Base-by-base conservation (phyloP, 805 yeast species). In the Myxozyma melibiosi region DNA sequence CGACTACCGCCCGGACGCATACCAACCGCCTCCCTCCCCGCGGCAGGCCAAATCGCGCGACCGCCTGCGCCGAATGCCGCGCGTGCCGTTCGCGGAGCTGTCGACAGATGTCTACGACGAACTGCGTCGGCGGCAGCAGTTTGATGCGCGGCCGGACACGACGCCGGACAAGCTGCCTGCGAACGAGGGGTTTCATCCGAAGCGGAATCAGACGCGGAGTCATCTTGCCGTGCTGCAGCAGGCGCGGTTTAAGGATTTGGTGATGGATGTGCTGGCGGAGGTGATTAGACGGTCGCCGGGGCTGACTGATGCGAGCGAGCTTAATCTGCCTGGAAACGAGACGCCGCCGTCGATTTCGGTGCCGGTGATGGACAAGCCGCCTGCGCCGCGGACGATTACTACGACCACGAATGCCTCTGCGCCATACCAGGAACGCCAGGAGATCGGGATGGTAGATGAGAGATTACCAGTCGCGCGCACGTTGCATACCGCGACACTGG, bases 21-120 rank as follows among this genome's bases (percentile, higher is more conserved):
- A 38, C 24, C 41, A 24, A 18, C 51, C 52, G 35, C 55, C 54
- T 25, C 51, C 57, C 7, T 53, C 63, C 20, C 58, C 61, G 34
- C 61, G 61, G 4, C 65, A 61, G 48, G 56, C 53, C 13, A 84
- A 88, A 68, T 97, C 97, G 2, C 79, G 96, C 64, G 90, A 87
- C 63, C 90, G 92, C 72, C 78, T 92, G 47, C 78, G 86, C 61
- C 90, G 88, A 68, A 79, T 95, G 53, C 85, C 96, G 1, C 64
- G 67, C 27, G 76, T 80, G 30, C 99, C 95, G 72, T 90, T 94
- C 69, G 79, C 80, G 59, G 99, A 94, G 71, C 80, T 94, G 57
- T 83, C 95, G 64, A 90, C 97, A 2, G 99, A 94, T 71, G 97
- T 94, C 11, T 87, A 84, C 70, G 99, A 94, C 72, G 99, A 94